phyloP scores from a whole-genome alignment of 306 rosid genomes.

The Cicer pinnatifidum region DNA sequence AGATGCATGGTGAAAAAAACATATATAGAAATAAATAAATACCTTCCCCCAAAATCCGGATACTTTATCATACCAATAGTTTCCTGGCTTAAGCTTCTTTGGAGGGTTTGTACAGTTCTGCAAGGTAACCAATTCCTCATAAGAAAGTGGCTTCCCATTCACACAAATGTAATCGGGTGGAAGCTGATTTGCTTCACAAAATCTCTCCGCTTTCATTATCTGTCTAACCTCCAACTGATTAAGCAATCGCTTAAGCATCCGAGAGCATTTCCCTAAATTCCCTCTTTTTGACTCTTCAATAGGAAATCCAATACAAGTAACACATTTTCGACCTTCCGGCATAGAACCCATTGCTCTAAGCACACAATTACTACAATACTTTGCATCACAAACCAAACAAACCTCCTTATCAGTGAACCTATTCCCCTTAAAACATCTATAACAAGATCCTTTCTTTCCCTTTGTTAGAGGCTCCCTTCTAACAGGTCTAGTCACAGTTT shows the following conservation, averaged over 20 bases:
- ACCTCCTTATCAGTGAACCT: slow-evolving; percentile 95
- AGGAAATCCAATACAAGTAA: slow-evolving; percentile 78
- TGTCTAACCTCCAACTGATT: slow-evolving; percentile 91
- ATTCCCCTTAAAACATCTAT: slow-evolving; percentile 86
- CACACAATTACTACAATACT: slow-evolving; percentile 90
- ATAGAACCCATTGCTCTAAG: slow-evolving; percentile 99
- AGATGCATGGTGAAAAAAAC: slow-evolving; percentile 19
- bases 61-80: slow-evolving; percentile 98
- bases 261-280: slow-evolving; percentile 86
- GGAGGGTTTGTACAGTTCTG: slow-evolving; percentile 86
- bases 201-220: slow-evolving; percentile 87
- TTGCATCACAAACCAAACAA: slow-evolving; percentile 93
- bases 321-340: slow-evolving; percentile 99
- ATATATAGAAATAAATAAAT: neutral
- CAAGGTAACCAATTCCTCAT: slow-evolving; percentile 73
- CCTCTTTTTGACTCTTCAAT: slow-evolving; percentile 79
- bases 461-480: slow-evolving; percentile 67
- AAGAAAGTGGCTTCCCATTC: slow-evolving; percentile 81
- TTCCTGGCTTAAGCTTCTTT: slow-evolving; percentile 93
- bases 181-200: slow-evolving; percentile 89
- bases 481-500: slow-evolving; percentile 54
- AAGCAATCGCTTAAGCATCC: slow-evolving; percentile 90
- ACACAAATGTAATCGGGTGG: slow-evolving; percentile 84
- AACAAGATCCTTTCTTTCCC: slow-evolving; percentile 91
- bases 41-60: slow-evolving; percentile 99